These are phyloP conservation scores for Neocatenulostroma microsporum DNA, from an alignment of 2,329 filamentous ascomycete genomes.

Conservation along the genomic window DNA sequence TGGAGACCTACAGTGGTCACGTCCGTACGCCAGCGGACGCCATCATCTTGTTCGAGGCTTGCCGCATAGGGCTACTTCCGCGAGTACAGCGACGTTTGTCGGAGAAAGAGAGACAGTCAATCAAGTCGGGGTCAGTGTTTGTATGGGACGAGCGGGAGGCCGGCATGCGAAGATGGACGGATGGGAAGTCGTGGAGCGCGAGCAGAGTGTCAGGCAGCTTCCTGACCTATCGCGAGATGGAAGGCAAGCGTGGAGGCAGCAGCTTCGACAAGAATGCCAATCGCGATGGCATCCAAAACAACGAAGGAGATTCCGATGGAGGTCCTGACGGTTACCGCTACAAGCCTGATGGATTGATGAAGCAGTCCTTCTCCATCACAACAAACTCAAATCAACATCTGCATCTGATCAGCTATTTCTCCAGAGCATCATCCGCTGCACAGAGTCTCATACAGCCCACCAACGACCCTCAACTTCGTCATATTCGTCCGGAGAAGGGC, in stretches of 20 bases:
- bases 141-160: slow-evolving; percentile 99
- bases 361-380: slow-evolving; percentile 99
- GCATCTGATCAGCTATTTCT: slow-evolving; percentile 96
- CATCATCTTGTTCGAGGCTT: slow-evolving; percentile 98
- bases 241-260: slow-evolving; percentile 83
- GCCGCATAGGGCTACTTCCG: slow-evolving; percentile 77
- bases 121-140: slow-evolving; percentile 93
- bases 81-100: slow-evolving; percentile 88
- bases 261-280: slow-evolving; percentile 49
- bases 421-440: slow-evolving; percentile 65
- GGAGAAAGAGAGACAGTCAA: slow-evolving; percentile 93
- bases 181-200: slow-evolving; percentile 98
- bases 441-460: slow-evolving; percentile 73
- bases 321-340: slow-evolving; percentile 84
- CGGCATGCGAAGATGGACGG: slow-evolving; percentile 96
- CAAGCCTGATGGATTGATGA: slow-evolving; percentile 96
- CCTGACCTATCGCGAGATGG: slow-evolving; percentile 96
- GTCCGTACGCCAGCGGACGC: slow-evolving; percentile 94
- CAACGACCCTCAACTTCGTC: slow-evolving; percentile 67
- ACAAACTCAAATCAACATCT: slow-evolving; percentile 84
- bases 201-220: slow-evolving; percentile 97
- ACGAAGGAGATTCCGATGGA: slow-evolving; percentile 72
- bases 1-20: slow-evolving; percentile 96
- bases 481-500: slow-evolving; percentile 81
- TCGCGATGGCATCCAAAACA: slow-evolving; percentile 71